Percentiles rank a stretch among this genome's conserved stretches.
phyloP scores from a whole-genome alignment of 1,284 basidiomycete genomes.

The Trichosporon ovoides region DNA sequence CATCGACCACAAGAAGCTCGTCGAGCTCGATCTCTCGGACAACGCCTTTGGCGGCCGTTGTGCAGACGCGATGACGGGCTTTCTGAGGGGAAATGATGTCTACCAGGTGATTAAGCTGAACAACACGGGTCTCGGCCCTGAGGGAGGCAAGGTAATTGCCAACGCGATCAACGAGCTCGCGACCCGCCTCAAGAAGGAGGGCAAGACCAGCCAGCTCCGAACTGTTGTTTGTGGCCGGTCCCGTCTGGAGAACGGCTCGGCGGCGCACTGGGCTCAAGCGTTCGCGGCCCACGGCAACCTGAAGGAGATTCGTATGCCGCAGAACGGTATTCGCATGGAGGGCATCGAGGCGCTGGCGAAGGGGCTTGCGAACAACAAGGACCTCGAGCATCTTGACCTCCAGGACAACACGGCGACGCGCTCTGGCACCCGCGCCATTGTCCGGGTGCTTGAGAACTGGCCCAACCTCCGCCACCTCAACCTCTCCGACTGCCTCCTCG shows the following conservation, averaged over 20 bases:
- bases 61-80: conserved; percentile 88
- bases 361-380: conserved; percentile 66
- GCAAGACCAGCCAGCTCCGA: conserved; percentile 64
- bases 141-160: conserved; percentile 80
- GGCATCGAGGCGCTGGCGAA: conserved; percentile 77
- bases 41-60: conserved; percentile 96
- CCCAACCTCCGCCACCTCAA: conserved; percentile 70
- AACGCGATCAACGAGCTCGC: conserved; percentile 77
- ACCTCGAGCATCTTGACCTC: conserved; percentile 75
- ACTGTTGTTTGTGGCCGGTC: conserved; percentile 91
- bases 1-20: conserved; percentile 68
- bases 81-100: conserved; percentile 72
- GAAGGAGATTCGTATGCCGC: conserved; percentile 82
- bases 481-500: conserved; percentile 86
- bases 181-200: conserved; percentile 60
- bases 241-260: conserved; percentile 85
- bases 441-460: conserved; percentile 66
- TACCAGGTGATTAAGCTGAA: conserved; percentile 83
- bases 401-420: conserved; percentile 92
- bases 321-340: conserved; percentile 95
- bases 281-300: conserved; percentile 75
- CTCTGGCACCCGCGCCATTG: conserved; percentile 69
- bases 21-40: conserved; percentile 87
- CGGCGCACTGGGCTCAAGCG: conserved; percentile 76
- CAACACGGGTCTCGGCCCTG: conserved; percentile 96